phyloP scores from a whole-genome alignment of 164 flowering plant species.

The Malania oleifera region DNA sequence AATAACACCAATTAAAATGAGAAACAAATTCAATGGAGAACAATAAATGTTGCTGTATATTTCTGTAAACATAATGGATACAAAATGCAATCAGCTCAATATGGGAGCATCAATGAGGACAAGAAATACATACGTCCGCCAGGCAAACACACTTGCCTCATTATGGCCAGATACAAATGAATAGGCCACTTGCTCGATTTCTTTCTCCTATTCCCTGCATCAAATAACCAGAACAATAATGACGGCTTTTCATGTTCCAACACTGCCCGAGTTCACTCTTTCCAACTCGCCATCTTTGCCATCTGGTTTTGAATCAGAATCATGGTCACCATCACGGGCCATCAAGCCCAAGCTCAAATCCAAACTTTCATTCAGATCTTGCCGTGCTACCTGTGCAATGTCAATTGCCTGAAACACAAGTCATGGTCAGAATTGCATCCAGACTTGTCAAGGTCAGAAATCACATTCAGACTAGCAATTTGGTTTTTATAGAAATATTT shows the following conservation, averaged over 20 bases:
- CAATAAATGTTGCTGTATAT: too few relatives aligned
- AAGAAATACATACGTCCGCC: too few relatives aligned
- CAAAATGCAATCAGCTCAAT: too few relatives aligned
- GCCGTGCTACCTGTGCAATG: background rate
- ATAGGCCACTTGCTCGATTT: too few relatives aligned
- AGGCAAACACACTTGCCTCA: too few relatives aligned
- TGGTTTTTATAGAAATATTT: too few relatives aligned
- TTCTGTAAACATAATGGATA: too few relatives aligned
- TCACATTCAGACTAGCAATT: background rate
- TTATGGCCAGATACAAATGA: too few relatives aligned
- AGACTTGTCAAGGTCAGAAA: background rate
- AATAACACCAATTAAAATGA: too few relatives aligned
- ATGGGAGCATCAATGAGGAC: too few relatives aligned
- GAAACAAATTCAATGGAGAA: too few relatives aligned
- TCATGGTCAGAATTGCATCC: background rate
- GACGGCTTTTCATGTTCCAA: background rate
- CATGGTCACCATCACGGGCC: background rate
- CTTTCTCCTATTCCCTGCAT: too few relatives aligned
- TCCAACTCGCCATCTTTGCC: background rate
- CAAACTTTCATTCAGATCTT: conserved; percentile 8
- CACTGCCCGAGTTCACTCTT: background rate
- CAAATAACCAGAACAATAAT: background rate
- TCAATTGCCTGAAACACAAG: background rate
- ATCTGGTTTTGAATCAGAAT: background rate
- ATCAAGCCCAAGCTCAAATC: conserved; percentile 5